phyloP scores from a whole-genome alignment of 768 basidiomycete genomes.

The Boletus subcaerulescens region DNA sequence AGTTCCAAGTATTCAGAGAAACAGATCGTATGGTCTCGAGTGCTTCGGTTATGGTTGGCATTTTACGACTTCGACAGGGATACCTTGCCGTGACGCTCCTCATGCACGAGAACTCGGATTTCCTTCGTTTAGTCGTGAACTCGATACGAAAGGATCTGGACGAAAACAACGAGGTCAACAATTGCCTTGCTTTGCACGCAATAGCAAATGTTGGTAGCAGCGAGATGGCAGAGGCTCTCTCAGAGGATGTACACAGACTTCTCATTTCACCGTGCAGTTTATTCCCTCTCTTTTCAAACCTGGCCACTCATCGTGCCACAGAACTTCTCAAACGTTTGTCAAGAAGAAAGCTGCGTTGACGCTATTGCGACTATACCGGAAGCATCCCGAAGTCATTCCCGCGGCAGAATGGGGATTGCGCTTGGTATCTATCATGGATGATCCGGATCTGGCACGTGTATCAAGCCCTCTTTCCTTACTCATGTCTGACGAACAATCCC shows the following conservation, averaged over 20 bases:
- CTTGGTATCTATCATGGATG: conserved; percentile 95
- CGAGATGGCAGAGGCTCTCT: conserved; percentile 97
- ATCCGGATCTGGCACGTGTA: conserved; percentile 67
- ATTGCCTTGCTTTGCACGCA: conserved; percentile 94
- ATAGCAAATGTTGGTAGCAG: conserved; percentile 97
- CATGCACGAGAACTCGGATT: conserved; percentile 99
- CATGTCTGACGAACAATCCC: conserved; percentile 3
- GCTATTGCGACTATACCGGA: conserved; percentile 87
- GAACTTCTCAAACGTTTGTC: conserved; percentile 92
- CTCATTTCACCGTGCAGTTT: conserved; percentile 85
- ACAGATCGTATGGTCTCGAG: conserved; percentile 76
- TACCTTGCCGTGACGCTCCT: conserved; percentile 95
- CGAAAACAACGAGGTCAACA: conserved; percentile 90
- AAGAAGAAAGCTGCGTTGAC: conserved; percentile 99
- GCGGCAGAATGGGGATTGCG: conserved; percentile 94
- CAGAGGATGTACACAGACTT: conserved; percentile 89
- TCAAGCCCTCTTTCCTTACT: background rate
- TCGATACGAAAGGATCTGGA: conserved; percentile 97
- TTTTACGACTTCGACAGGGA: conserved; percentile 52
- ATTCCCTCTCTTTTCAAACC: conserved; percentile 2
- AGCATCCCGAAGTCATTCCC: conserved; percentile 92
- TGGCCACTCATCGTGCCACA: conserved; percentile 32
- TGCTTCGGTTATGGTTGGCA: background rate
- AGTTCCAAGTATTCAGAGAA: conserved; percentile 97
- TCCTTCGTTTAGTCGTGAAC: conserved; percentile 94